Evolutionary conservation across 2,329 filamentous ascomycete species (phyloP).

Genomic region (Neocatenulostroma microsporum): DNA sequence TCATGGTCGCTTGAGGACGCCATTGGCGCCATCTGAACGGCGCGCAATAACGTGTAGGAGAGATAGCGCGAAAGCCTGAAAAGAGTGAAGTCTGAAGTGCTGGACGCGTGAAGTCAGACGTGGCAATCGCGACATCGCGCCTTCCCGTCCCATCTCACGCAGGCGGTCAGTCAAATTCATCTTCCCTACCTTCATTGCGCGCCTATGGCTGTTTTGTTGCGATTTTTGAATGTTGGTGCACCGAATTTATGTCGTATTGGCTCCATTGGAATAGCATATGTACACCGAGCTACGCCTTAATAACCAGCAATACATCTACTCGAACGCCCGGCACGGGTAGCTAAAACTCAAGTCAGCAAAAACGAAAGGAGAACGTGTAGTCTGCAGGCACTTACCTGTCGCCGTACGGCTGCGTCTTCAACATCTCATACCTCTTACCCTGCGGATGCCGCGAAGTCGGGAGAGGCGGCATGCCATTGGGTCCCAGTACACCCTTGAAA

Average conservation of each 20-base stretch:
- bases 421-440: slow-evolving; percentile 63
- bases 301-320: slow-evolving; percentile 10
- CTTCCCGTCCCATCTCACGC: neutral
- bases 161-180: too few relatives aligned
- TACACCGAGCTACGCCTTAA: neutral
- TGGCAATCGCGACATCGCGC: slow-evolving; percentile 6
- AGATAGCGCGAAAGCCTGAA: slow-evolving; percentile 4
- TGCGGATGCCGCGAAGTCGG: slow-evolving; percentile 61
- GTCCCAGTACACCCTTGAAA: slow-evolving; percentile 56
- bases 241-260: slow-evolving; percentile 6
- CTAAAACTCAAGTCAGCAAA: slow-evolving; percentile 16
- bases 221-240: too few relatives aligned
- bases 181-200: too few relatives aligned
- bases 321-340: slow-evolving; percentile 42
- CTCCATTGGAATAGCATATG: neutral
- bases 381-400: slow-evolving; percentile 27
- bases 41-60: slow-evolving; percentile 1
- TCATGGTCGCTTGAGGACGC: neutral
- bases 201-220: too few relatives aligned
- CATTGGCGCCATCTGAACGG: slow-evolving; percentile 11
- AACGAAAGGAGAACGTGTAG: neutral
- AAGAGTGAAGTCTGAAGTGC: slow-evolving; percentile 2
- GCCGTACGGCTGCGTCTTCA: slow-evolving; percentile 64
- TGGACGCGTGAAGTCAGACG: neutral
- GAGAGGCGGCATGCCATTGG: slow-evolving; percentile 76